Percentiles rank a stretch among this genome's conserved stretches.
Evolutionary conservation across 805 yeast genomes (phyloP).

Genomic region (Diddensiella santjacobensis): DNA sequence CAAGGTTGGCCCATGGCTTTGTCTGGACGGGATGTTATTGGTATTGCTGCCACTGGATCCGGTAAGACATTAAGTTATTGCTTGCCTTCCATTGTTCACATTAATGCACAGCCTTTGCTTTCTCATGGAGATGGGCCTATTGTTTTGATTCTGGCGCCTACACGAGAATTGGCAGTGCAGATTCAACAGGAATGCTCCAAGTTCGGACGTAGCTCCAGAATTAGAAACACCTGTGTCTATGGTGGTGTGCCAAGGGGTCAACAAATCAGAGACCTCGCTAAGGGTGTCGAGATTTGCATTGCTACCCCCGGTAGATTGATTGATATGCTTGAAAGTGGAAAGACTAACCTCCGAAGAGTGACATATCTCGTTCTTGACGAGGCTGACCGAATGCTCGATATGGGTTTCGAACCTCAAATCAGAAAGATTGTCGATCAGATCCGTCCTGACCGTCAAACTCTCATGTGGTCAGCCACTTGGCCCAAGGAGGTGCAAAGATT

Average conservation of each 20-base stretch:
- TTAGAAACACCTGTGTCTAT: slow-evolving; percentile 90
- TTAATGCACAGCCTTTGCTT: slow-evolving; percentile 94
- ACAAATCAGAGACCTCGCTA: slow-evolving; percentile 90
- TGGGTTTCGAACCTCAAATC: slow-evolving; percentile 99
- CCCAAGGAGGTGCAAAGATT: slow-evolving; percentile 95
- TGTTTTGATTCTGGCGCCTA: slow-evolving; percentile 93
- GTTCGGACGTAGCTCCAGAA: slow-evolving; percentile 87
- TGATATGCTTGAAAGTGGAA: slow-evolving; percentile 93
- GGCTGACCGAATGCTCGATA: slow-evolving; percentile 99
- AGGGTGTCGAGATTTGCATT: slow-evolving; percentile 94
- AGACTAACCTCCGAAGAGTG: slow-evolving; percentile 92
- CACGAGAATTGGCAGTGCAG: slow-evolving; percentile 98
- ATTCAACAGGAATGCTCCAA: slow-evolving; percentile 94
- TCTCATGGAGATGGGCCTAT: slow-evolving; percentile 96
- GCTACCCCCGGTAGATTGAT: slow-evolving; percentile 99
- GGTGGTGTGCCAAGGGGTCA: slow-evolving; percentile 99
- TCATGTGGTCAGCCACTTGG: slow-evolving; percentile 99
- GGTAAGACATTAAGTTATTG: slow-evolving; percentile 98
- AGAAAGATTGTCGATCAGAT: slow-evolving; percentile 97
- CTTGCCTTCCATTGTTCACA: slow-evolving; percentile 94
- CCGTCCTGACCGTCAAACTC: slow-evolving; percentile 98
- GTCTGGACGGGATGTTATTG: slow-evolving; percentile 98
- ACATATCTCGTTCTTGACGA: slow-evolving; percentile 96
- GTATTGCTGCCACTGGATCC: slow-evolving; percentile 98
- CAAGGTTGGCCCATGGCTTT: slow-evolving; percentile 99